phyloP scores from a whole-genome alignment of 164 flowering plant genomes.

The Vitis rotundifolia region DNA sequence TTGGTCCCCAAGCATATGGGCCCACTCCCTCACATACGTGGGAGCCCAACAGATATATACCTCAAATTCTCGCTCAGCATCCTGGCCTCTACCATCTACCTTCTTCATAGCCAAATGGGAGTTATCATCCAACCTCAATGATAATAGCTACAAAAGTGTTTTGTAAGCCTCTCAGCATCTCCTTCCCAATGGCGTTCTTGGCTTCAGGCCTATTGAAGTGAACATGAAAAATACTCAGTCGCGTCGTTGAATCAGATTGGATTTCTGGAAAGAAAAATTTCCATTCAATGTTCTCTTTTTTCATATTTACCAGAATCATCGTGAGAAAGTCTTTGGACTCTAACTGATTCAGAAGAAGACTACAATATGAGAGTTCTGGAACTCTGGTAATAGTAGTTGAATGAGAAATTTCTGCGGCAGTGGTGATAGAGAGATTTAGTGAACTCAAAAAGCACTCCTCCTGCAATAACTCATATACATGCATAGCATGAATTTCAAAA shows the following conservation, averaged over 20 bases:
- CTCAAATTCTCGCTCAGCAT: conserved; percentile 74
- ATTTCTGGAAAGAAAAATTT: background rate
- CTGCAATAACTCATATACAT: too few relatives aligned
- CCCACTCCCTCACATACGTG: too few relatives aligned
- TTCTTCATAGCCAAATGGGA: conserved; percentile 72
- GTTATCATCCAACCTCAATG: conserved; percentile 38
- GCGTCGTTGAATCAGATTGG: background rate
- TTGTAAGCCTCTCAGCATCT: conserved; percentile 68
- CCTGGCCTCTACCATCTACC: conserved; percentile 47
- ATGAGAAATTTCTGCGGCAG: background rate
- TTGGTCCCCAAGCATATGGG: too few relatives aligned
- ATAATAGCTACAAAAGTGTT: conserved; percentile 46
- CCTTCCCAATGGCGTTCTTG: conserved; percentile 81
- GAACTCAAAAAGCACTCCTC: background rate
- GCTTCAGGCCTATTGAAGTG: conserved; percentile 74
- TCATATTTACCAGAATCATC: conserved; percentile 55
- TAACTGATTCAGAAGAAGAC: conserved; percentile 57
- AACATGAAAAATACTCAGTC: conserved; percentile 32
- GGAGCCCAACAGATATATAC: conserved; percentile 26
- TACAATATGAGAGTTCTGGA: conserved; percentile 63
- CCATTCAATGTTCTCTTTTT: too few relatives aligned
- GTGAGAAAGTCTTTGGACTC: conserved; percentile 47
- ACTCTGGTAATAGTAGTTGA: conserved; percentile 16
- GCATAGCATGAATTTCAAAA: too few relatives aligned
- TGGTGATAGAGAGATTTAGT: conserved; percentile 13